phyloP scores from a whole-genome alignment of 371 early-diverging fungal species.

The Mucor velutinosus region DNA sequence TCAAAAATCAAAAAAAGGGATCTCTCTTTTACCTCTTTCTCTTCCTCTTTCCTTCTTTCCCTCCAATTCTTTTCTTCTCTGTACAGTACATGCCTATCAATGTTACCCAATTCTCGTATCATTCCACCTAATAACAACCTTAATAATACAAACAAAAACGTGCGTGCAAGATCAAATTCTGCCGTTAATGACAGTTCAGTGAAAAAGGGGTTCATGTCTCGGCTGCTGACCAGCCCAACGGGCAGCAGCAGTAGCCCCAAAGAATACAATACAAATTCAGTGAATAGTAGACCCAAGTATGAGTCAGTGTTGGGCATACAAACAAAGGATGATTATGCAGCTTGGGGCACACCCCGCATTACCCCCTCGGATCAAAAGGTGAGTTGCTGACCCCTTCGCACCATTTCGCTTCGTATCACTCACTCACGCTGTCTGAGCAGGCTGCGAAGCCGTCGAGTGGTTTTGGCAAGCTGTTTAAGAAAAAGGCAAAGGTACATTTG shows the following conservation, averaged over 20 bases:
- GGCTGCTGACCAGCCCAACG: conserved; percentile 12
- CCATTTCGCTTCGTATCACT: not conserved
- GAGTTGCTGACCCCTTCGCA: not conserved
- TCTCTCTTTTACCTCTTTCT: conserved; percentile 5
- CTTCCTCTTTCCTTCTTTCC: conserved; percentile 8
- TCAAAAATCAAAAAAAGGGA: not conserved
- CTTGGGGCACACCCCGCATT: not conserved
- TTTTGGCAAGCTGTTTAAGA: conserved; percentile 29
- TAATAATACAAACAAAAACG: conserved; percentile 6
- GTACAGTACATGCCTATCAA: not conserved
- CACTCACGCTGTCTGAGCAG: not conserved
- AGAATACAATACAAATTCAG: not conserved
- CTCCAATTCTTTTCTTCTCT: not conserved
- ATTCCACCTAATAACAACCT: conserved; percentile 18
- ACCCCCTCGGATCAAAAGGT: not conserved
- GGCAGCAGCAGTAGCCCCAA: not conserved
- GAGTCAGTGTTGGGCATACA: conserved; percentile 13
- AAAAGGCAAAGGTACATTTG: conserved; percentile 16
- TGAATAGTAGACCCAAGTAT: conserved; percentile 3
- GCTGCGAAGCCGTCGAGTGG: not conserved
- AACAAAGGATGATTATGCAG: conserved; percentile 1
- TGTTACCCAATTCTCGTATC: conserved; percentile 31
- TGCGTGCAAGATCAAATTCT: conserved; percentile 24
- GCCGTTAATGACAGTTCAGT: conserved; percentile 3
- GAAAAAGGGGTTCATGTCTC: conserved; percentile 26